These are phyloP conservation scores for Aspergillus ruber DNA, from an alignment of 2,329 filamentous ascomycete genomes.

Conservation along the genomic window DNA sequence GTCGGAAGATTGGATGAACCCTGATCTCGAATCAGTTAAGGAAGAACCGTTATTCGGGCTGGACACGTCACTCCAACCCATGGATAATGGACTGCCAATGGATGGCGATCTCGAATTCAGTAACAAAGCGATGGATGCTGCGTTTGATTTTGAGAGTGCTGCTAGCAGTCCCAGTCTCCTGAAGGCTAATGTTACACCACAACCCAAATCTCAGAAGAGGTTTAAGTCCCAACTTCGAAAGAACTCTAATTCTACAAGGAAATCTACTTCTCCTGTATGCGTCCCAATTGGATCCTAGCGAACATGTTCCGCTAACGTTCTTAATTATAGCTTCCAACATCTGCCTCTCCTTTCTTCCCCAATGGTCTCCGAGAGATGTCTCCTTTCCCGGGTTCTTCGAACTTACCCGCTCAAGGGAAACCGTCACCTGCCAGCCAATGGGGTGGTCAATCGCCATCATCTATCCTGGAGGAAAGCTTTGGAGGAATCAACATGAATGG, in stretches of 20 bases:
- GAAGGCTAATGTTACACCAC: slow-evolving; percentile 22
- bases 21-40: slow-evolving; percentile 29
- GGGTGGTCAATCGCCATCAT: slow-evolving; percentile 38
- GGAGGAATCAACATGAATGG: slow-evolving; percentile 41
- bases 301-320: slow-evolving; percentile 6
- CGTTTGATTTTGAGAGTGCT: slow-evolving; percentile 44
- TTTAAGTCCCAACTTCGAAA: slow-evolving; percentile 23
- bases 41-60: slow-evolving; percentile 37
- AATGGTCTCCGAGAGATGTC: slow-evolving; percentile 32
- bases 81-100: slow-evolving; percentile 26
- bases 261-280: slow-evolving; percentile 27
- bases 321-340: slow-evolving; percentile 15
- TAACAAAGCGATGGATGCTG: slow-evolving; percentile 43
- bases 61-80: slow-evolving; percentile 24
- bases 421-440: slow-evolving; percentile 29
- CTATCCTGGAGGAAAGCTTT: slow-evolving; percentile 40
- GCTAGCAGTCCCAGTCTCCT: slow-evolving; percentile 41
- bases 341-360: slow-evolving; percentile 27
- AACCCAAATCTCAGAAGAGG: slow-evolving; percentile 17
- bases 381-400: slow-evolving; percentile 27
- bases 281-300: not conserved
- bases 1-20: slow-evolving; percentile 32
- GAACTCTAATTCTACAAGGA: slow-evolving; percentile 15
- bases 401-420: slow-evolving; percentile 23
- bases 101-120: slow-evolving; percentile 39